These are phyloP conservation scores for Nemophila menziesii DNA, from an alignment of 257 asterid genomes.

Conservation along the genomic window DNA sequence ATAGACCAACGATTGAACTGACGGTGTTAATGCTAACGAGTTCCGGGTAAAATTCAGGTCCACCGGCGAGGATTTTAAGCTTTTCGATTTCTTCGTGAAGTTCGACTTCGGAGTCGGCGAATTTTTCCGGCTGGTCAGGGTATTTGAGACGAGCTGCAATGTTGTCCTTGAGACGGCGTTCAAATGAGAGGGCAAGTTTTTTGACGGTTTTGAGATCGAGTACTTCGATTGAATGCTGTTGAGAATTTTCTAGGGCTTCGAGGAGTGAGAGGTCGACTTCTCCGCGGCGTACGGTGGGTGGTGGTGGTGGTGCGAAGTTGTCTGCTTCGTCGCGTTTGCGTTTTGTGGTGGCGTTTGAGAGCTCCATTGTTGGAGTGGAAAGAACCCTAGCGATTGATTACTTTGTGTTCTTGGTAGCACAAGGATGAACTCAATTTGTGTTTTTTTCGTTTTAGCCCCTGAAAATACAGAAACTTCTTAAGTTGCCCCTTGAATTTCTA, in stretches of 20 bases:
- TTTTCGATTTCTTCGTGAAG: slow-evolving; percentile 93
- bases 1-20: slow-evolving; percentile 58
- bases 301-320: slow-evolving; percentile 15
- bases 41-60: slow-evolving; percentile 90
- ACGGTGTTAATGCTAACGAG: slow-evolving; percentile 72
- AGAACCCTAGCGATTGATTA: too few relatives aligned
- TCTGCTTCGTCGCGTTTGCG: slow-evolving; percentile 42
- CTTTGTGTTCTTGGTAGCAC: too few relatives aligned
- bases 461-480: too few relatives aligned
- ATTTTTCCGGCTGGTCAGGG: slow-evolving; percentile 92
- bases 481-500: too few relatives aligned
- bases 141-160: slow-evolving; percentile 87
- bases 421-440: too few relatives aligned
- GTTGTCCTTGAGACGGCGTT: slow-evolving; percentile 89
- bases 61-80: slow-evolving; percentile 84
- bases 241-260: slow-evolving; percentile 86
- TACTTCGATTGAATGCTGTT: slow-evolving; percentile 54
- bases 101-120: slow-evolving; percentile 88
- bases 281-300: slow-evolving; percentile 16
- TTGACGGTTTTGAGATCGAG: slow-evolving; percentile 87
- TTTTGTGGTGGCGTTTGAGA: slow-evolving; percentile 21
- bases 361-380: slow-evolving; percentile 9
- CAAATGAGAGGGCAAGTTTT: slow-evolving; percentile 64
- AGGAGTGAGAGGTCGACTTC: slow-evolving; percentile 60
- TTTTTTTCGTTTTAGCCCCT: too few relatives aligned